Base-by-base conservation (phyloP, 805 yeast species). In the Saturnispora serradocipensis region DNA sequence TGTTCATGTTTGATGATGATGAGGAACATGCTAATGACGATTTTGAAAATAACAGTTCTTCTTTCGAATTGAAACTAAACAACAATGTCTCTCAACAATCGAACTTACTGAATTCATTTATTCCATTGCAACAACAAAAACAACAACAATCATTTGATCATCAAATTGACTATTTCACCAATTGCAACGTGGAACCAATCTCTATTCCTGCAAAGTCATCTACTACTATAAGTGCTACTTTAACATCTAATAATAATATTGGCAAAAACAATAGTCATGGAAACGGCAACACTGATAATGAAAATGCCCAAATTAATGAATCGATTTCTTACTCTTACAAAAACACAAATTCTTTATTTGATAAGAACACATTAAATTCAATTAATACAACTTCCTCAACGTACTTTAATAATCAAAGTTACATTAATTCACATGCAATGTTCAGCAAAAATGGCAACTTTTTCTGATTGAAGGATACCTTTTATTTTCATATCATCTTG, bases 1-100 rank as follows among this genome's bases (percentile, higher is more conserved):
- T 53, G 15, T 55, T 54, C 35, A 53, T 53, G 48, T 56, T 56
- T 46, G 58, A 55, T 43, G 56, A 53, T 42, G 49, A 46, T 32
- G 46, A 38, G 11, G 13, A 38, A 20, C 4, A 8, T 18, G 15
- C 6, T 16, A 16, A 11, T 30, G 15, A 30, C 13, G 34, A 30
- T 2, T 30, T 30, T 10, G 34, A 30, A 30, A 30, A 30, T 30
- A 30, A 30, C 11, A 10, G 15, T 30, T 30, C 34, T 36, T 36
- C 20, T n/a, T 20, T 10, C 20, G 42, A 38, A n/a, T 18, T 38
- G 15, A n/a, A 18, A 38, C 9, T 18, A 18, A 10, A 38, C 22
- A 38, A 38, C 13, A n/a, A 38, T 18, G 24, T 18, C 4, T 38
- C 42, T 18, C 30, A 45, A 28, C 45, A 36, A 28, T 24, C 46